A percentile compares a stretch with the other conserved stretches of the same genome.
Conservation (phyloP, 441 rosid species). For the Metrosideros polymorpha region DNA sequence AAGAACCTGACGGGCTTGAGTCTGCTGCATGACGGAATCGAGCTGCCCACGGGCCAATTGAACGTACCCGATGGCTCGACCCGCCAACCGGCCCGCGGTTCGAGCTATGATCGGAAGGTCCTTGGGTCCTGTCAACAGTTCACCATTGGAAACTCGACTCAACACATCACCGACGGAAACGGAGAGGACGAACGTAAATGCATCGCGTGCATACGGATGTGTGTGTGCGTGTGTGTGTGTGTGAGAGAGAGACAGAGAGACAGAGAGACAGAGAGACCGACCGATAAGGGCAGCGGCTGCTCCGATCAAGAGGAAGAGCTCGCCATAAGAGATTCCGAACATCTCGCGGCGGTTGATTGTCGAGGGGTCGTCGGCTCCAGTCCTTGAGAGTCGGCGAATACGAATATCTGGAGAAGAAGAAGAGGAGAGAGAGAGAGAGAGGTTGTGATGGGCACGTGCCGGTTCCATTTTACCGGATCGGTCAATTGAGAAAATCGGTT, state of each 20-base stretch:
- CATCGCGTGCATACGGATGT: not conserved
- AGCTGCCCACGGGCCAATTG: conserved; percentile 86
- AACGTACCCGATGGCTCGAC: conserved; percentile 75
- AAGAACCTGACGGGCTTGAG: conserved; percentile 85
- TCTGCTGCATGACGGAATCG: conserved; percentile 72
- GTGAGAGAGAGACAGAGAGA: too few relatives aligned
- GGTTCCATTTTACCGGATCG: not conserved
- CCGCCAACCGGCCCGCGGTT: conserved; percentile 69
- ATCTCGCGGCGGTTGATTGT: conserved; percentile 5
- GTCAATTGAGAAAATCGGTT: not conserved
- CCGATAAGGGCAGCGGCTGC: conserved; percentile 76
- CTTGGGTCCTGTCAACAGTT: conserved; percentile 45
- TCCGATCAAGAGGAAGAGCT: conserved; percentile 61
- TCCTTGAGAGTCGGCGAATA: not conserved
- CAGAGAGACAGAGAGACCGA: conserved; percentile 1
- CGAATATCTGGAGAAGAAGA: not conserved
- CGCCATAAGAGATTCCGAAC: conserved; percentile 81
- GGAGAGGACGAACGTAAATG: not conserved
- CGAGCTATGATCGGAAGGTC: conserved; percentile 69
- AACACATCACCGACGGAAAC: not conserved
- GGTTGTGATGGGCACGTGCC: not conserved
- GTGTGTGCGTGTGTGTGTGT: too few relatives aligned
- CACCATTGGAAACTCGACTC: not conserved
- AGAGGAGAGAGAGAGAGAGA: too few relatives aligned
- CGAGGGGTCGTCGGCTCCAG: not conserved